phyloP scores from a whole-genome alignment of 2,329 filamentous ascomycete genomes.

The Aspergillus carbonarius region DNA sequence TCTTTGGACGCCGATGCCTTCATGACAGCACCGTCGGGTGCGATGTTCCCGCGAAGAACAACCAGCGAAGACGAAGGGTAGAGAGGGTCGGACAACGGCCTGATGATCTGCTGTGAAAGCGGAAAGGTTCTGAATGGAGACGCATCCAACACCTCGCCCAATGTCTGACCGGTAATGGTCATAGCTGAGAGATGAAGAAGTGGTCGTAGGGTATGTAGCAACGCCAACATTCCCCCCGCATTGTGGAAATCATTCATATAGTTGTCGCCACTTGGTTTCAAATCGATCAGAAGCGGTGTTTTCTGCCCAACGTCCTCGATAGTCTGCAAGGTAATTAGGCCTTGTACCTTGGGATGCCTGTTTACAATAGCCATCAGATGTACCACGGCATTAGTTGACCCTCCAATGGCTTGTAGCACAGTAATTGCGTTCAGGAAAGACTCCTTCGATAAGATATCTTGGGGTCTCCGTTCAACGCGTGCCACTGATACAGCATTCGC shows the following conservation, averaged over 20 bases:
- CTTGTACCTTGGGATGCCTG: slow-evolving; percentile 49
- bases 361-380: slow-evolving; percentile 57
- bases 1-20: slow-evolving; percentile 55
- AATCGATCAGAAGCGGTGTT: slow-evolving; percentile 50
- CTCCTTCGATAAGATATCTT: slow-evolving; percentile 46
- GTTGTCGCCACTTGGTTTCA: slow-evolving; percentile 56
- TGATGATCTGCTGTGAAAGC: slow-evolving; percentile 45
- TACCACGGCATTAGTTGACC: slow-evolving; percentile 57
- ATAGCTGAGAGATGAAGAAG: slow-evolving; percentile 47
- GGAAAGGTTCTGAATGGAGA: slow-evolving; percentile 44
- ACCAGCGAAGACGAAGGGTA: slow-evolving; percentile 48
- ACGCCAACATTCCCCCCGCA: slow-evolving; percentile 51
- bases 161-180: slow-evolving; percentile 49
- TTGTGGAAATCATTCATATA: slow-evolving; percentile 59
- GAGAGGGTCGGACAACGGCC: slow-evolving; percentile 47
- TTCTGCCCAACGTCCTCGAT: slow-evolving; percentile 51
- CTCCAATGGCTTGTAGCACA: slow-evolving; percentile 56
- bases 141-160: slow-evolving; percentile 47
- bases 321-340: slow-evolving; percentile 46
- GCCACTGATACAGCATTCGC: slow-evolving; percentile 49
- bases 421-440: slow-evolving; percentile 56
- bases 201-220: slow-evolving; percentile 48
- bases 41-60: slow-evolving; percentile 50
- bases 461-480: slow-evolving; percentile 40
- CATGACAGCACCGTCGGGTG: slow-evolving; percentile 50